Conservation (phyloP, 306 rosid genomes). For the Mucuna pruriens region DNA sequence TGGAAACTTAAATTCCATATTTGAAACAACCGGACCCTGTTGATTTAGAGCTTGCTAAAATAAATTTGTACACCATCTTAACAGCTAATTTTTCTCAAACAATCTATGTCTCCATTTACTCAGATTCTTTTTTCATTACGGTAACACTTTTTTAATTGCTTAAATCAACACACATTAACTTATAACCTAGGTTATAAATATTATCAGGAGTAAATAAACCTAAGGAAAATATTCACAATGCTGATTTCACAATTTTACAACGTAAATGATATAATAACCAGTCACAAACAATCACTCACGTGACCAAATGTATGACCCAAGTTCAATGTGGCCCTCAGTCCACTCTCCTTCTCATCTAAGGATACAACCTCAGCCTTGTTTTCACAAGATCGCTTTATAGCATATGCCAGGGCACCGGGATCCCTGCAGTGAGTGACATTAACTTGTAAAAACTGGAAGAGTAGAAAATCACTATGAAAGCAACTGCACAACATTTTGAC, state of each 20-base stretch:
- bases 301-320: constrained; percentile 99
- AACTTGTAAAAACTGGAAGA: constrained; percentile 27
- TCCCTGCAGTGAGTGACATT: constrained; percentile 63
- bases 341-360: constrained; percentile 94
- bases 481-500: constrained; percentile 13
- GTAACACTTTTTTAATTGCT: background rate
- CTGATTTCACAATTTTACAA: constrained; percentile 27
- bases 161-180: background rate
- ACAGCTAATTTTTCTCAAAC: background rate
- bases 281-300: constrained; percentile 54
- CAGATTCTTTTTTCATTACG: background rate
- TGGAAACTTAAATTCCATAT: constrained; percentile 16
- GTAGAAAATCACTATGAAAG: background rate
- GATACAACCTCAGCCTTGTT: constrained; percentile 97
- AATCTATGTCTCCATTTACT: constrained; percentile 3
- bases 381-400: constrained; percentile 95
- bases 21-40: constrained; percentile 9
- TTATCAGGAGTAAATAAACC: constrained; percentile 2
- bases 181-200: constrained; percentile 10
- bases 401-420: constrained; percentile 79
- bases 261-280: constrained; percentile 31
- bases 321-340: constrained; percentile 92
- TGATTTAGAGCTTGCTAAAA: constrained; percentile 6
- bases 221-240: background rate
- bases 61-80: background rate